Evolutionary conservation across 2,329 filamentous ascomycete genomes (phyloP), one percentile per base, ranked within the genome.

Genomic region (Dactylonectria macrodidyma): DNA sequence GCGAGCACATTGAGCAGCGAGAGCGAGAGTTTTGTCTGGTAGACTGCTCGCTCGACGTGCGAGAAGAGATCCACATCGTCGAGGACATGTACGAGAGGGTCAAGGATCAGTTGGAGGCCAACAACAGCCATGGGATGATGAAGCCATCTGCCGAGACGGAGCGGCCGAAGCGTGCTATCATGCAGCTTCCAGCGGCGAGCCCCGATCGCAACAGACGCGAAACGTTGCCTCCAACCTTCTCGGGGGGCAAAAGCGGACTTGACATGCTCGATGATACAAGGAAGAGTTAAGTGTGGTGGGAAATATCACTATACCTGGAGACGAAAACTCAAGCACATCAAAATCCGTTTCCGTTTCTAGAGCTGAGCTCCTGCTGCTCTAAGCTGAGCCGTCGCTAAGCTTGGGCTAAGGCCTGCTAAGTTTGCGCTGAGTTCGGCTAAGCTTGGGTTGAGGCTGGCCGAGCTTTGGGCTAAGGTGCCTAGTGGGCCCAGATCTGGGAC

Each of bases 1-100:
- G 62, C 7, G 62, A 65, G 30, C 56, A 65, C 24, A 59, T 65
- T 14, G 62, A 65, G 33, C 62, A 65, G 56, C 48, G 56, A 33
- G 62, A 65, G 33, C 50, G 62, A 9, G 62, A 65, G 51, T 65
- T 65, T 54, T 65, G 56, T 19, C 33, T 65, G 5, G 62, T 24
- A 1, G 38, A 54, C 4, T 65, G 62, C 12, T 48, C 33, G 5
- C 38, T 65, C 10, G 62, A 65, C n/a, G 56, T 65, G 22, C 41
- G 51, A 1, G 62, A 65, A 33, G 62, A 65, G 56, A 65, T 65
- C 3, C 30, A 55, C n/a, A 54, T 65, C 16, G 56, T 65, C 9
- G 62, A 65, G 11, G 62, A 65, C 19, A 65, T 65, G 62, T 65
- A 65, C 9, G 56, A 59, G 8, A 44, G 33, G 16, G 50, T 55